Conservation (phyloP, 768 basidiomycete species). For the Suillus cothurnatus region DNA sequence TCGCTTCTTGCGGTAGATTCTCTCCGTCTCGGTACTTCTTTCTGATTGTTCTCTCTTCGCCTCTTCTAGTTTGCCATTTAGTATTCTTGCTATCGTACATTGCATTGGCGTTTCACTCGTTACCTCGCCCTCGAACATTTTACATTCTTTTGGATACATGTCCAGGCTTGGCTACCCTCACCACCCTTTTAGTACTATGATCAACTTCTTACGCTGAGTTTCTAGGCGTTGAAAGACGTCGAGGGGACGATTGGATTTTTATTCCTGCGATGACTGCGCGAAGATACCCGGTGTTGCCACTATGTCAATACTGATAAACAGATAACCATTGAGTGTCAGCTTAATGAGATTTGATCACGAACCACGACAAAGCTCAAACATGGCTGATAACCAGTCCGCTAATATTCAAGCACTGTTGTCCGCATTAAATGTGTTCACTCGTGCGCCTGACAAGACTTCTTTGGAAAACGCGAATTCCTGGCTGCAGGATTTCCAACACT, state of each 20-base stretch:
- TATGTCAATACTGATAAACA: constrained; percentile 34
- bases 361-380: constrained; percentile 26
- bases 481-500: constrained; percentile 99
- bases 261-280: constrained; percentile 20
- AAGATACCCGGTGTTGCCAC: constrained; percentile 39
- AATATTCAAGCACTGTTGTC: constrained; percentile 73
- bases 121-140: constrained; percentile 43
- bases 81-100: constrained; percentile 46
- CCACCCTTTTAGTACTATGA: constrained; percentile 49
- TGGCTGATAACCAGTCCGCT: constrained; percentile 42
- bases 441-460: constrained; percentile 79
- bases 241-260: constrained; percentile 29
- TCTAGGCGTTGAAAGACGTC: constrained; percentile 22
- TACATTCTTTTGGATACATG: constrained; percentile 65
- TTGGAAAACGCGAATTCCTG: constrained; percentile 89
- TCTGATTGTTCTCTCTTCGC: constrained; percentile 30
- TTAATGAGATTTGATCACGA: constrained; percentile 4
- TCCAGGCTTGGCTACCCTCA: constrained; percentile 48
- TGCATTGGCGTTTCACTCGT: constrained; percentile 37
- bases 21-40: constrained; percentile 6
- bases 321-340: constrained; percentile 21
- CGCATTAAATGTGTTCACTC: constrained; percentile 77
- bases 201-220: constrained; percentile 40
- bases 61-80: constrained; percentile 40
- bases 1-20: constrained; percentile 38